phyloP scores from a whole-genome alignment of 2,329 filamentous ascomycete genomes.

The Ambrosiella beaveri region DNA sequence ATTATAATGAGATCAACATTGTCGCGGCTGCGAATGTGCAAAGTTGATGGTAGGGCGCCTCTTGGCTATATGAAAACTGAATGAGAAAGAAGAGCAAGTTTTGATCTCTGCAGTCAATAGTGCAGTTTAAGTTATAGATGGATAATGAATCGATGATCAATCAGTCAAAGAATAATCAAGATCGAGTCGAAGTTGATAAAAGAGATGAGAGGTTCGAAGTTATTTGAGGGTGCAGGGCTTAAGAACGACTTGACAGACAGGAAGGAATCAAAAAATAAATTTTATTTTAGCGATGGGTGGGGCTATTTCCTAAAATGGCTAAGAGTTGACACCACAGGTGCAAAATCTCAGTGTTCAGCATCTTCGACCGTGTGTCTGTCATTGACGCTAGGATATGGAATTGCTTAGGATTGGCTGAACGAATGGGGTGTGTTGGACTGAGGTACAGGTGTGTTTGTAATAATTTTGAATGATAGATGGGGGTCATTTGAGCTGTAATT shows the following conservation, averaged over 20 bases:
- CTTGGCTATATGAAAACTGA: slow-evolving; percentile 2
- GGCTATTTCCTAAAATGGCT: neutral
- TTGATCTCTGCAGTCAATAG: neutral
- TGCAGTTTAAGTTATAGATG: neutral
- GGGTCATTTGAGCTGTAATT: neutral
- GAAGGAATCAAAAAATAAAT: slow-evolving; percentile 1
- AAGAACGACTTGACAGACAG: slow-evolving; percentile 5
- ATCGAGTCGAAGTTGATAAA: neutral
- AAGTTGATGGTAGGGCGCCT: slow-evolving; percentile 5
- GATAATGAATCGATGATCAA: neutral
- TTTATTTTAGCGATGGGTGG: neutral
- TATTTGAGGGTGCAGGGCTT: slow-evolving; percentile 6
- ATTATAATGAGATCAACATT: slow-evolving; percentile 12
- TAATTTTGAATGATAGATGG: neutral
- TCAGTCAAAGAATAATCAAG: slow-evolving; percentile 7
- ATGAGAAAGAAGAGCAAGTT: neutral
- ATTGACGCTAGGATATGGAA: neutral
- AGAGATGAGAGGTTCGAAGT: slow-evolving; percentile 6
- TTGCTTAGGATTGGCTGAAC: neutral
- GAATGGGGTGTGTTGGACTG: neutral
- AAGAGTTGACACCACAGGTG: neutral
- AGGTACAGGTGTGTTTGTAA: neutral
- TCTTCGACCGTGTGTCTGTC: neutral
- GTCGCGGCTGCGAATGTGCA: slow-evolving; percentile 9
- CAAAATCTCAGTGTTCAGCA: neutral